Evolutionary conservation across 352 stramenopile genomes (phyloP).

Genomic region (Pseudoperonospora humuli): DNA sequence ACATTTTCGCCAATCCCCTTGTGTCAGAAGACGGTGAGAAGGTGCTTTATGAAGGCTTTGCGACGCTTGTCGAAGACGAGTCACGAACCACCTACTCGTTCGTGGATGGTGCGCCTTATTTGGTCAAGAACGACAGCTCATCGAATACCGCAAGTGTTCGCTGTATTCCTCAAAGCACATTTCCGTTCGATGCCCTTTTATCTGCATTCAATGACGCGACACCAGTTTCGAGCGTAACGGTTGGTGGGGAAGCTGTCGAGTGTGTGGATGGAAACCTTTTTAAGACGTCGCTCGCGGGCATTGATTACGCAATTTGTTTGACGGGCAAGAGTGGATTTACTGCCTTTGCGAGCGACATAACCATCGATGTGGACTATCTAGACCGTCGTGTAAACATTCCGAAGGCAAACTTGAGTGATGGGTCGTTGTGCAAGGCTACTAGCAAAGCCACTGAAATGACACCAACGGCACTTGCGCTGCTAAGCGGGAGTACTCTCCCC

Average conservation of each 20-base stretch:
- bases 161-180: conserved; percentile 7
- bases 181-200: conserved; percentile 23
- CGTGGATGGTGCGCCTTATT: conserved; percentile 17
- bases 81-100: conserved; percentile 17
- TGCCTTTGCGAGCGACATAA: conserved; percentile 23
- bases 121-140: conserved; percentile 1
- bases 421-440: conserved; percentile 2
- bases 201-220: conserved; percentile 10
- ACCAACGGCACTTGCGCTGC: neutral
- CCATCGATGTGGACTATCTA: conserved; percentile 24
- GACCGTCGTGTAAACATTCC: neutral
- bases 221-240: conserved; percentile 5
- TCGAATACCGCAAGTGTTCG: neutral
- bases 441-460: conserved; percentile 1
- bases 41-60: conserved; percentile 26
- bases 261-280: conserved; percentile 21
- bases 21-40: conserved; percentile 3
- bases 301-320: conserved; percentile 22
- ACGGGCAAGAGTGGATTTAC: conserved; percentile 14
- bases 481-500: neutral
- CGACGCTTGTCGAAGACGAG: conserved; percentile 11
- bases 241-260: conserved; percentile 9
- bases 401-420: neutral
- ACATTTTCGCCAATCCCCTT: conserved; percentile 27
- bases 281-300: conserved; percentile 19